Evolutionary conservation across 768 basidiomycete genomes (phyloP).

Genomic region (Termitomyces heimii): DNA sequence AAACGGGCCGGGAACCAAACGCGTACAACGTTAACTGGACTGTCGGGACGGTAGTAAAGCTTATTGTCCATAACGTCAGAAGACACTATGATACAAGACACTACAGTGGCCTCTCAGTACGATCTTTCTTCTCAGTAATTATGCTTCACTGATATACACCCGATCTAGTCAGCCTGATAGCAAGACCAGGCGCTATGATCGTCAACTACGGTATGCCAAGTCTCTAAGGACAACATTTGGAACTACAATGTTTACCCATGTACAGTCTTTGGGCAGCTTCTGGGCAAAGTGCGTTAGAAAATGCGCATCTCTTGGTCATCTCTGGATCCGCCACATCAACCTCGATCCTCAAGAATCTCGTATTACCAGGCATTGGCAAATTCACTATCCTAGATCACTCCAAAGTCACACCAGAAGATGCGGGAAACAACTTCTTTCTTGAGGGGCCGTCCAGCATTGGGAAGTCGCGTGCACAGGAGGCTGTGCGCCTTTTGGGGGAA

Average conservation of each 20-base stretch:
- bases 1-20: background rate
- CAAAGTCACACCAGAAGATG: constrained; percentile 62
- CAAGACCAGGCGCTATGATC: constrained; percentile 90
- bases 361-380: constrained; percentile 92
- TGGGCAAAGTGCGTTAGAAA: constrained; percentile 86
- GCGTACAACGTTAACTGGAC: too few species aligned
- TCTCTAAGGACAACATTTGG: background rate
- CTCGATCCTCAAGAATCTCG: constrained; percentile 91
- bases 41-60: background rate
- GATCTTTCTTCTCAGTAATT: background rate
- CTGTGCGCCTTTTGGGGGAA: constrained; percentile 70
- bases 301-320: constrained; percentile 75
- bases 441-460: constrained; percentile 72
- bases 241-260: background rate
- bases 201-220: constrained; percentile 75
- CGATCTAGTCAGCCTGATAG: constrained; percentile 62
- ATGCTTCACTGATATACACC: background rate
- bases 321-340: constrained; percentile 81
- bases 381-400: constrained; percentile 84
- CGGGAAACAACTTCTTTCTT: constrained; percentile 97
- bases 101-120: background rate
- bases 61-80: background rate
- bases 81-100: background rate
- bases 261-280: constrained; percentile 86
- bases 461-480: constrained; percentile 72